Conservation (phyloP, 345 rosid genomes). For the Salix viminalis region DNA sequence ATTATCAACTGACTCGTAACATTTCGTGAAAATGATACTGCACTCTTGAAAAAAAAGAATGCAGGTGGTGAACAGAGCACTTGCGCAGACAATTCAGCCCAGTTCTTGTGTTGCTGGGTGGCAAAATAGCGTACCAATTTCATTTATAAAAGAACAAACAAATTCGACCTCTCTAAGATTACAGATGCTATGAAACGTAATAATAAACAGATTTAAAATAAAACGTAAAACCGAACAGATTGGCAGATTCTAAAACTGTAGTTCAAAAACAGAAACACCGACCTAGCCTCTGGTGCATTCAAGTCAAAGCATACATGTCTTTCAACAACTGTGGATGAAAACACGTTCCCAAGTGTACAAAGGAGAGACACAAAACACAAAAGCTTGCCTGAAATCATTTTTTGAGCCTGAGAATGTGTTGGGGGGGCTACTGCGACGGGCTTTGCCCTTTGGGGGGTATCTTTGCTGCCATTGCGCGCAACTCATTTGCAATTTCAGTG, state of each 20-base stretch:
- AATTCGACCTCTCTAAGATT: neutral
- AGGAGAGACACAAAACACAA: neutral
- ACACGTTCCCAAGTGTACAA: neutral
- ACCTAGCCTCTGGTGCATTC: neutral
- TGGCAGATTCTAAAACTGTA: neutral
- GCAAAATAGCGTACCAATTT: neutral
- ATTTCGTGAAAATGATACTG: neutral
- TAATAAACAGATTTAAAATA: neutral
- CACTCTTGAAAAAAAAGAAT: no score
- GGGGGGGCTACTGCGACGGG: slow-evolving; percentile 18
- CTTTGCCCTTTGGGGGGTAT: slow-evolving; percentile 46
- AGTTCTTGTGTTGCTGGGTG: neutral
- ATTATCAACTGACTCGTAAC: neutral
- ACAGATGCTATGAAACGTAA: neutral
- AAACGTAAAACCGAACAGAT: neutral
- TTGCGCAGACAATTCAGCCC: neutral
- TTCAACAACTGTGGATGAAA: neutral
- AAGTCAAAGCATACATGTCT: neutral
- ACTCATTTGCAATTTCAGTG: slow-evolving; percentile 44
- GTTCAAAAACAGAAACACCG: neutral
- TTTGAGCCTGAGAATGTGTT: slow-evolving; percentile 13
- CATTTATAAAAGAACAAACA: neutral
- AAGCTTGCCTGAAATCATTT: slow-evolving; percentile 9
- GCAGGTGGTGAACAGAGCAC: neutral
- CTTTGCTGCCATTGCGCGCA: slow-evolving; percentile 50